phyloP scores from a whole-genome alignment of 768 basidiomycete genomes.

The Serendipita vermifera region DNA sequence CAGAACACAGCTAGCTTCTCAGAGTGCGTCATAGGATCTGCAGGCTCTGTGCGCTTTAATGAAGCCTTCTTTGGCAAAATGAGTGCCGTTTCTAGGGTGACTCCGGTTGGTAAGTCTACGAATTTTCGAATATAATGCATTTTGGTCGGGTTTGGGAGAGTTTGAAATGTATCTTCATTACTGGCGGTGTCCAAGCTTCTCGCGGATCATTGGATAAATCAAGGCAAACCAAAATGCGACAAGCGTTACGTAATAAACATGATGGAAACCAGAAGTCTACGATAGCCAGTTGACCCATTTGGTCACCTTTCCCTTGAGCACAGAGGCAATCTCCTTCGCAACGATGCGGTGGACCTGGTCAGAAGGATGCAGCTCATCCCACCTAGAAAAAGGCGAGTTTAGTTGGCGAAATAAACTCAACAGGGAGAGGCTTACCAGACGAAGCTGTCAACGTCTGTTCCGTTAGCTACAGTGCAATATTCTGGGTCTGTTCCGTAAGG shows the following conservation, averaged over 20 bases:
- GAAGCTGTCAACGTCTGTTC: slow-evolving; percentile 40
- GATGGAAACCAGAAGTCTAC: background rate
- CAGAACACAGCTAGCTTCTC: slow-evolving; percentile 46
- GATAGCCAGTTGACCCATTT: slow-evolving; percentile 13
- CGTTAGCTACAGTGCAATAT: background rate
- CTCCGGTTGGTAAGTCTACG: background rate
- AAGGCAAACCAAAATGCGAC: too few relatives aligned
- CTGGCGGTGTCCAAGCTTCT: background rate
- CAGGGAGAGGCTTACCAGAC: slow-evolving; percentile 34
- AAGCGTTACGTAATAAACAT: background rate
- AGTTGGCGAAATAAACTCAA: slow-evolving; percentile 11
- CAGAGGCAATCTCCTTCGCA: slow-evolving; percentile 37
- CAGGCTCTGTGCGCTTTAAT: background rate
- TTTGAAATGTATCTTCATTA: too few relatives aligned
- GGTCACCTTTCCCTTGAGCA: slow-evolving; percentile 28
- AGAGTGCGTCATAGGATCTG: too few relatives aligned
- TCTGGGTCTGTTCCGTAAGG: slow-evolving; percentile 22
- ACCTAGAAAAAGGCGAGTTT: slow-evolving; percentile 20
- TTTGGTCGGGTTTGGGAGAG: too few relatives aligned
- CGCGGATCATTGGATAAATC: background rate
- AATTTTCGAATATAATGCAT: background rate
- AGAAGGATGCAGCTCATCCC: slow-evolving; percentile 48
- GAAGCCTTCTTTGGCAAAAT: background rate
- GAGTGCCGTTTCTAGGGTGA: background rate
- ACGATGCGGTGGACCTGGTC: slow-evolving; percentile 45